phyloP scores from a whole-genome alignment of 352 stramenopile genomes.

The Phytophthora brassicae region DNA sequence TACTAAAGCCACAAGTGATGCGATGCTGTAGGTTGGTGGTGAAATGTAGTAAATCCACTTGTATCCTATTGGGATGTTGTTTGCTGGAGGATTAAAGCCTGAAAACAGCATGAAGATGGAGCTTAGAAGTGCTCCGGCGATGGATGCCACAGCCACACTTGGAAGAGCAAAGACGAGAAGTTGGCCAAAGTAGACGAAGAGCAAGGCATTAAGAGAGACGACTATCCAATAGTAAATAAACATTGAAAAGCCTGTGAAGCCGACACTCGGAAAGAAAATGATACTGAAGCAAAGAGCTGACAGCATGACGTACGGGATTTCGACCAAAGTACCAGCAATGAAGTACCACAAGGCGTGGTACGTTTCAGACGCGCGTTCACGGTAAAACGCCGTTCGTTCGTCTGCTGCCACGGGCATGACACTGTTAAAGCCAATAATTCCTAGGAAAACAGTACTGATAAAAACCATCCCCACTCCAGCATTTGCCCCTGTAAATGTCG shows the following conservation, averaged over 20 bases:
- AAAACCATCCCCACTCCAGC: constrained; percentile 79
- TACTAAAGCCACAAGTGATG: constrained; percentile 36
- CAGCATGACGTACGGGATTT: constrained; percentile 67
- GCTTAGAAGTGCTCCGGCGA: constrained; percentile 47
- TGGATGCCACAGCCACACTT: constrained; percentile 45
- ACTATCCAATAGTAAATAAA: constrained; percentile 55
- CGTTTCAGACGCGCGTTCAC: constrained; percentile 89
- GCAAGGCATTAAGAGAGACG: constrained; percentile 43
- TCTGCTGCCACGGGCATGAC: constrained; percentile 78
- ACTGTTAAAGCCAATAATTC: constrained; percentile 78
- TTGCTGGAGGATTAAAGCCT: constrained; percentile 49
- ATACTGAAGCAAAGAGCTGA: constrained; percentile 35
- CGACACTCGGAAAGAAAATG: constrained; percentile 52
- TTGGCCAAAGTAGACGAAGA: constrained; percentile 55
- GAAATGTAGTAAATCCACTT: constrained; percentile 66
- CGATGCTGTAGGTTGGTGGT: constrained; percentile 48
- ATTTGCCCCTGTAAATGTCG: constrained; percentile 45
- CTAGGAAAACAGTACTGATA: constrained; percentile 78
- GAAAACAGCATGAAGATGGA: constrained; percentile 65
- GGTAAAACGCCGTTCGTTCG: constrained; percentile 92
- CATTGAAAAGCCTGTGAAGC: constrained; percentile 34
- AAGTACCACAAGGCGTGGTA: constrained; percentile 88
- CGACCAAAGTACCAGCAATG: constrained; percentile 73
- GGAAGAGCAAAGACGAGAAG: constrained; percentile 49
- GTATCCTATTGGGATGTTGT: constrained; percentile 46